Percentiles rank a stretch among this genome's conserved stretches.
These are phyloP conservation scores for Pharnaceum exiguum DNA, from an alignment of 148 eudicot species.

Conservation along the genomic window DNA sequence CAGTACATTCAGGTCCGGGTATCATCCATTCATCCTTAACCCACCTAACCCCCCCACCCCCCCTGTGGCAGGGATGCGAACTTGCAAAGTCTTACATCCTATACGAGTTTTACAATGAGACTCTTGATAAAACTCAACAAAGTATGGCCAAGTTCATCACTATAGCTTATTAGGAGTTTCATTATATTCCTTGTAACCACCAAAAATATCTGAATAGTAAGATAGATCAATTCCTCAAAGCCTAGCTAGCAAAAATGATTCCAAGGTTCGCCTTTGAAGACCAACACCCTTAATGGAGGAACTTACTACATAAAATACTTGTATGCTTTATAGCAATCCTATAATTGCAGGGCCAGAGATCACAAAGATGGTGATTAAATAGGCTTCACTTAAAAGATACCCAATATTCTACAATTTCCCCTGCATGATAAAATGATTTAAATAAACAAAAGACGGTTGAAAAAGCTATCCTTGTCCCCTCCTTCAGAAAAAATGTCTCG, in stretches of 20 bases:
- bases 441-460: no score
- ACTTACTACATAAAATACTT: not conserved
- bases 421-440: not conserved
- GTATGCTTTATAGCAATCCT: not conserved
- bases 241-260: conserved; percentile 2
- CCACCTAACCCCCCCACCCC: not conserved
- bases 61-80: no score
- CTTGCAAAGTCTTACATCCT: no score
- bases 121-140: no score
- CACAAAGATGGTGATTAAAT: not conserved
- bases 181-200: not conserved
- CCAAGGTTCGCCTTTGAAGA: conserved; percentile 10
- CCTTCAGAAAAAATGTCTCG: not conserved
- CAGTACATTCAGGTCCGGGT: not conserved
- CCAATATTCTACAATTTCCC: not conserved
- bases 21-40: not conserved
- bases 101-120: no score
- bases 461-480: not conserved
- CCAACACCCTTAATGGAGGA: conserved; percentile 2
- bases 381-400: not conserved
- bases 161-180: no score
- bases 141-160: no score
- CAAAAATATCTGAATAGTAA: not conserved
- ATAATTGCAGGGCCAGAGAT: conserved; percentile 5
- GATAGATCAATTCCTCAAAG: conserved; percentile 6